Base-by-base conservation (phyloP, 148 eudicot species). In the Rhododendron griersonianum region DNA sequence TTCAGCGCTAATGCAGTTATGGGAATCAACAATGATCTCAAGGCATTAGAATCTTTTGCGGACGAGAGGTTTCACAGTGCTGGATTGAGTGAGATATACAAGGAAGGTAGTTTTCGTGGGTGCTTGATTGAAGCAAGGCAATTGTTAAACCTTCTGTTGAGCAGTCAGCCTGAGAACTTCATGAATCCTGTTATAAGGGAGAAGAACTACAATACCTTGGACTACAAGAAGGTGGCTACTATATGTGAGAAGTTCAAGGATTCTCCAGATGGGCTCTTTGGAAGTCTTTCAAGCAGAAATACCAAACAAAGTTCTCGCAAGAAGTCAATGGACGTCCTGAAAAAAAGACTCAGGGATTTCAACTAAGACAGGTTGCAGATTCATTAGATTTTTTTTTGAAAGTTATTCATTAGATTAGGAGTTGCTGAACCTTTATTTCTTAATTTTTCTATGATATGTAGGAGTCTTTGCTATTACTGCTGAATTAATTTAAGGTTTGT, bases 191-290 rank as follows among this genome's bases (percentile, higher is more conserved):
- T 93, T 73, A 94, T 97, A 79, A 87, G 98, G 78, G 86, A 92
- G 93, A 93, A 88, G 91, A 93, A 95, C 41, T 97, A 95, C 89
- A 91, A 90, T 83, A 75, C 90, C 21, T 88, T 95, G 92, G 99
- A 95, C 73, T 91, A 92, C 86, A 94, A 93, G 87, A 97, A 94
- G 90, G 94, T 95, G 80, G 94, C 95, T 83, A 88, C 89, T 81
- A 94, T 97, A 88, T 93, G 95, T 81, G 99, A 95, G 59, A 95
- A 97, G 90, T 97, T 87, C 87, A 97, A 97, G 89, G 98, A 97
- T 87, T 90, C 98, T 37, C 87, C 96, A 3, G 99, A 97, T 84
- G 90, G 94, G 78, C 89, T 97, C 84, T 95, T 95, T 88, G 98
- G 99, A 81, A 95, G 98, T 89, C 98, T 95, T 89, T 92, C 98